Base-by-base conservation (phyloP, 441 rosid genomes). In the Erodium texanum region DNA sequence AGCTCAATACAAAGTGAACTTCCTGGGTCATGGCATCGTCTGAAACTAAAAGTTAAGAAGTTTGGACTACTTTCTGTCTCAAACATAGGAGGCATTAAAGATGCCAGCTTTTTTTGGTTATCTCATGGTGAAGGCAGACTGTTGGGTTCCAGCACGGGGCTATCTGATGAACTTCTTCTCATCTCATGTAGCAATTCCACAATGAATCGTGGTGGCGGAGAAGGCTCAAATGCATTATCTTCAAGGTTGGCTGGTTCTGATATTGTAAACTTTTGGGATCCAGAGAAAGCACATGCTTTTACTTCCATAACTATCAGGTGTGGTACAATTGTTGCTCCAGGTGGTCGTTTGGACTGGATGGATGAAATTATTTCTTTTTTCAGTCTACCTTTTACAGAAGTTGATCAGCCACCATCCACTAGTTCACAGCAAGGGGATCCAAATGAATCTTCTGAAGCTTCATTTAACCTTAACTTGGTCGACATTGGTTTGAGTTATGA, bases 261-360 rank as follows among this genome's bases (percentile, higher is more conserved):
- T 80, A 81, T 96, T 79, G 71, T 87, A 70, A 78, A 84, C 74
- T 72, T 93, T 62, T 69, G 85, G 80, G 96, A 93, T 64, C 93
- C 97, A 14, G 79, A 70, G 77, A 58, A 34, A 69, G 76, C 66
- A 59, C 78, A 76, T 56, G 84, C 74, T 78, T 82, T 76, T 78
- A 79, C 87, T 67, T 85, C 93, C 66, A 64, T 96, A 78, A 79
- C 84, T 74, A 70, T 82, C 76, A 84, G 93, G 77, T 87, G 99
- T 75, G 80, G 87, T 77, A 96, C 99, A 14, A 68, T 96, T 78
- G 86, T 90, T 67, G 97, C 98, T 2, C 77, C 81, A 61, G 96
- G 98, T 71, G 99, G 98, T 61, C 97, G 99, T 70, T 75, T 93
- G 79, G 97, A 96, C 83, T 96, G 99, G 99, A 73, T 96, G 68